Conservation (phyloP, 2,329 filamentous ascomycete genomes). For the Paraphoma chrysanthemicola region DNA sequence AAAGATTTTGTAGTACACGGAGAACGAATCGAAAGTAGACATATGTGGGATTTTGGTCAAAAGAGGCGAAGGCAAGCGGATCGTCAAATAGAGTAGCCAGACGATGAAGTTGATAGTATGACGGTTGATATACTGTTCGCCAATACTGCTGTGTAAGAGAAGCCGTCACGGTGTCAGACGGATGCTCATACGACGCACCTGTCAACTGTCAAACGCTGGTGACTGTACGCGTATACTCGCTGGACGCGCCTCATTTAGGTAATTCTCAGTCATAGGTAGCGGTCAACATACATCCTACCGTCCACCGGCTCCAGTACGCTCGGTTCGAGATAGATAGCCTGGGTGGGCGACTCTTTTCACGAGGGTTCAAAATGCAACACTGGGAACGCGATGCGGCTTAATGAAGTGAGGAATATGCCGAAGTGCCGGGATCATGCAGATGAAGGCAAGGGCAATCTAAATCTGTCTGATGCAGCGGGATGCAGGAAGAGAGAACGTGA, state of each 20-base stretch:
- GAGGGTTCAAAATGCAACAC: too few species aligned
- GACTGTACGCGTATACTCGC: constrained; percentile 14
- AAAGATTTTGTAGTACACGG: constrained; percentile 11
- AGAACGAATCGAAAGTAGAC: neutral
- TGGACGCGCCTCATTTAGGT: neutral
- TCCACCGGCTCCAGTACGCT: too few species aligned
- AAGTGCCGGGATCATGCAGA: too few species aligned
- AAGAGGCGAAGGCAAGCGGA: neutral
- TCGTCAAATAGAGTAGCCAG: constrained; percentile 1
- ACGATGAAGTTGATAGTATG: neutral
- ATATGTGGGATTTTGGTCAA: neutral
- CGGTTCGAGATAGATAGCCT: too few species aligned
- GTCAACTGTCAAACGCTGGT: constrained; percentile 30
- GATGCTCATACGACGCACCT: constrained; percentile 18
- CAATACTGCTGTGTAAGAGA: constrained; percentile 15
- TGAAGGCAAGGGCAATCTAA: too few species aligned
- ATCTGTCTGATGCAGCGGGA: too few species aligned
- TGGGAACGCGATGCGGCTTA: too few species aligned
- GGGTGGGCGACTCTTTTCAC: too few species aligned
- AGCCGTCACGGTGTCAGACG: constrained; percentile 6
- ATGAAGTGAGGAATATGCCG: too few species aligned
- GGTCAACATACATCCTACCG: neutral
- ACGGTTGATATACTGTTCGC: neutral
- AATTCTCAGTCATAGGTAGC: neutral
- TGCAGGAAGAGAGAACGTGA: too few species aligned